phyloP scores from a whole-genome alignment of 345 rosid species.

The Heritiera fomes region DNA sequence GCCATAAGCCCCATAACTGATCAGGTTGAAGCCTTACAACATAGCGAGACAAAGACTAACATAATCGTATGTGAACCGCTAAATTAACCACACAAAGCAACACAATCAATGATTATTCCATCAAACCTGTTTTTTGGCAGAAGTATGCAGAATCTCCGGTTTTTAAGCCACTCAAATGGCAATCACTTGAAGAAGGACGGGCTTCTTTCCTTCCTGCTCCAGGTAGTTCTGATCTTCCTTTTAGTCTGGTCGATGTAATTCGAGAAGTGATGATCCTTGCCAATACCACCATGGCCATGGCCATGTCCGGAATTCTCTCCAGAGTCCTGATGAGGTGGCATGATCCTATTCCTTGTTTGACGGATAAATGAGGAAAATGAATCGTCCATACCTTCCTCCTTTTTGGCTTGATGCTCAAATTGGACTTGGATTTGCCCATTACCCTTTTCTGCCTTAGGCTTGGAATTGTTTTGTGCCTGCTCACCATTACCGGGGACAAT shows the following conservation, averaged over 20 bases:
- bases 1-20: background rate
- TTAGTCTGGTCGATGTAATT: constrained; percentile 5
- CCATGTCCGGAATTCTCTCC: background rate
- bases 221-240: constrained; percentile 7
- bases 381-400: constrained; percentile 30
- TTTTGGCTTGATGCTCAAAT: background rate
- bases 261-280: constrained; percentile 20
- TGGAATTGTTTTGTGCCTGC: background rate
- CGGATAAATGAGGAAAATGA: constrained; percentile 29
- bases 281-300: background rate
- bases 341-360: constrained; percentile 32
- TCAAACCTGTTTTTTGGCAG: background rate
- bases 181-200: constrained; percentile 9
- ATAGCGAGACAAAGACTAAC: background rate
- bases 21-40: background rate
- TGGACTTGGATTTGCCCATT: background rate
- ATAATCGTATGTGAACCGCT: background rate
- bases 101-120: background rate
- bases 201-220: constrained; percentile 6
- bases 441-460: background rate
- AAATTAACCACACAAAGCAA: background rate
- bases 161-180: background rate
- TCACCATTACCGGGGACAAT: background rate
- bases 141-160: background rate
- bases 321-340: constrained; percentile 24